Percentiles rank a stretch among this genome's conserved stretches.
Evolutionary conservation across 495 filamentous ascomycete species (phyloP).

Genomic region (Aspergillus conjunctus): DNA sequence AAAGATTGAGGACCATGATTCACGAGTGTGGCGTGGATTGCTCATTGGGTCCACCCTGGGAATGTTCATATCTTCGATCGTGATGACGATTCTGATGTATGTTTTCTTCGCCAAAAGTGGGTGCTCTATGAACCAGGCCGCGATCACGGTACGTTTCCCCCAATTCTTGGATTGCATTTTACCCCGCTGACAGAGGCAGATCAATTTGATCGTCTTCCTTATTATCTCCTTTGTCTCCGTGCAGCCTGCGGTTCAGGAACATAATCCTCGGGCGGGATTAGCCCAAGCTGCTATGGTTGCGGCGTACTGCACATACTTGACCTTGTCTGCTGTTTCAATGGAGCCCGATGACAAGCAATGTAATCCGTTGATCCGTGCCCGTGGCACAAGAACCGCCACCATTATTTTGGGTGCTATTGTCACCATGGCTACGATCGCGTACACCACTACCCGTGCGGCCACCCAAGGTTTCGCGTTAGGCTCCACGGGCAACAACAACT

Average conservation of each 20-base stretch:
- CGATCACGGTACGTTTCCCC: conserved; percentile 56
- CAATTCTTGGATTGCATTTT: background rate
- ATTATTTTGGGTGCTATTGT: conserved; percentile 90
- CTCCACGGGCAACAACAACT: conserved; percentile 60
- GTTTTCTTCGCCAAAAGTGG: conserved; percentile 85
- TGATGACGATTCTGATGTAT: conserved; percentile 96
- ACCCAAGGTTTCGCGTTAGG: conserved; percentile 89
- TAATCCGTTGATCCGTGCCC: conserved; percentile 88
- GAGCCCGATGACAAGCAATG: conserved; percentile 93
- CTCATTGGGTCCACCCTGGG: conserved; percentile 89
- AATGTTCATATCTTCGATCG: conserved; percentile 89
- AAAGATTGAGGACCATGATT: conserved; percentile 90
- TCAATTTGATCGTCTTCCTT: conserved; percentile 86
- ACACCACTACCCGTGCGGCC: conserved; percentile 94
- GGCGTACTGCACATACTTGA: conserved; percentile 97
- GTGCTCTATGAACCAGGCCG: conserved; percentile 92
- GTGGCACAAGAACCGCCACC: conserved; percentile 85
- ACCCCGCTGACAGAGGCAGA: conserved; percentile 40
- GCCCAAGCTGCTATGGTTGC: conserved; percentile 98
- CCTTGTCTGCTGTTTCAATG: conserved; percentile 98
- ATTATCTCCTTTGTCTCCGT: conserved; percentile 82
- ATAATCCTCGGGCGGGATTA: conserved; percentile 88
- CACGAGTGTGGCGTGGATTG: conserved; percentile 76
- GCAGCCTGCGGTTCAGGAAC: conserved; percentile 86
- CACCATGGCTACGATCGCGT: conserved; percentile 95